Base-by-base conservation (phyloP, 768 basidiomycete genomes). In the Rhizopogon roseolus region DNA sequence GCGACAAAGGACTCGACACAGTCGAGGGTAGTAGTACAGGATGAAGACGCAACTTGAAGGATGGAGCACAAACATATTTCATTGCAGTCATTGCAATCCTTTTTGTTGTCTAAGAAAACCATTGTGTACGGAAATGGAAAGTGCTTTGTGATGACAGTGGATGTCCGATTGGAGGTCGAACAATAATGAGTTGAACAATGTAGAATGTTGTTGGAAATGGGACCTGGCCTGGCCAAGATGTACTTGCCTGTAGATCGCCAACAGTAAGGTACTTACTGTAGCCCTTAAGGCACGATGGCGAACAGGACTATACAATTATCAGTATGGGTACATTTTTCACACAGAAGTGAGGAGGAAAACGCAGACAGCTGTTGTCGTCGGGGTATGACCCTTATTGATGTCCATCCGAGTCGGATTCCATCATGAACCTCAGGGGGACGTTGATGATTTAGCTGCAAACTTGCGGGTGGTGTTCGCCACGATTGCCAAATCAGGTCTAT, bases 1-100 rank as follows among this genome's bases (percentile, higher is more conserved):
- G 53, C 53, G 39, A 54, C 48, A 36, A 50, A 19, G 36, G 14
- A n/a, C 5, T 52, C 49, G 48, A 53, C 48, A 17, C 52, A 53
- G 52, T 51, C 48, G 53, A 22, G 22, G 22, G 29, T 14, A 25
- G 17, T 36, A 37, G 22, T 39, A 17, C 25, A 38, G 16, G 16
- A 52, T 28, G 14, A 48, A 48, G 46, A 48, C 37, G 17, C 1
- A 19, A n/a, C n/a, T n/a, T n/a, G n/a, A n/a, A 25, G 14, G 16
- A 22, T 22, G 14, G 8, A 48, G 7, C 45, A 22, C 4, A 14
- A 19, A 9, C 19, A 36, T 17, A 46, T 46, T 22, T 19, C 19
- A 29, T 45, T 45, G 43, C 10, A 29, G 29, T 11, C 43, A 29
- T 29, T 10, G 28, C 44, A 19, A 10, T 36, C 46, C 34, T 22